Evolutionary conservation across 2,329 filamentous ascomycete species (phyloP).

Genomic region (Sphaerulina musiva): DNA sequence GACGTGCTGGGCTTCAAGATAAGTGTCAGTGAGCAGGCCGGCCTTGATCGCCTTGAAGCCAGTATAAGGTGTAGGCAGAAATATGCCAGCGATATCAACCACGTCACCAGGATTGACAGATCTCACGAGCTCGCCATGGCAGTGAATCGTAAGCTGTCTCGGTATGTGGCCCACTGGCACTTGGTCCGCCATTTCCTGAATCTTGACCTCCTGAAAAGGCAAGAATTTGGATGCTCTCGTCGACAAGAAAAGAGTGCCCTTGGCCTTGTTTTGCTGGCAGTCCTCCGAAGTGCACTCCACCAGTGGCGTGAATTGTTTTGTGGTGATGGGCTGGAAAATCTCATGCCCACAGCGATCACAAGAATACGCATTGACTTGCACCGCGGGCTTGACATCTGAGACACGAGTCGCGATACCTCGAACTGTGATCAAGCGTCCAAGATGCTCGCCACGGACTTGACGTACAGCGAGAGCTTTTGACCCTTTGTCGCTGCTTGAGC

Average conservation of each 20-base stretch:
- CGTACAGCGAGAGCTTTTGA: conserved; percentile 76
- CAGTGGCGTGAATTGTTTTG: conserved; percentile 84
- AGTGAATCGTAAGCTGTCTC: conserved; percentile 79
- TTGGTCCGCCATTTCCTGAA: conserved; percentile 98
- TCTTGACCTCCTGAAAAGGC: conserved; percentile 96
- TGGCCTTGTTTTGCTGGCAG: conserved; percentile 82
- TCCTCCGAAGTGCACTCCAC: conserved; percentile 82
- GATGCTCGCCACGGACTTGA: conserved; percentile 84
- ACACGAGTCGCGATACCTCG: conserved; percentile 91
- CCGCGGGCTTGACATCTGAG: conserved; percentile 93
- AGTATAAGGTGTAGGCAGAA: conserved; percentile 96
- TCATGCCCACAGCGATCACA: conserved; percentile 95
- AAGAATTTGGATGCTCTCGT: conserved; percentile 95
- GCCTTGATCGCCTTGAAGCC: conserved; percentile 96
- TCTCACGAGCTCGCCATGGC: conserved; percentile 77
- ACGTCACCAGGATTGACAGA: conserved; percentile 90
- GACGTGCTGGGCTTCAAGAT: conserved; percentile 88
- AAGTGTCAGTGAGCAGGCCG: conserved; percentile 93
- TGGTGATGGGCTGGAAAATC: conserved; percentile 91
- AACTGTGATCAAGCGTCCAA: conserved; percentile 88
- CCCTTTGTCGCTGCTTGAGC: conserved; percentile 54
- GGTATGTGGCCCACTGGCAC: conserved; percentile 97
- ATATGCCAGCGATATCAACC: conserved; percentile 89
- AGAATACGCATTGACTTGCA: conserved; percentile 97
- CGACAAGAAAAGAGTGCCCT: conserved; percentile 87